A percentile compares a stretch with the other conserved stretches of the same genome.
Evolutionary conservation across 768 basidiomycete species (phyloP).

Genomic region (Lactarius evosmus): DNA sequence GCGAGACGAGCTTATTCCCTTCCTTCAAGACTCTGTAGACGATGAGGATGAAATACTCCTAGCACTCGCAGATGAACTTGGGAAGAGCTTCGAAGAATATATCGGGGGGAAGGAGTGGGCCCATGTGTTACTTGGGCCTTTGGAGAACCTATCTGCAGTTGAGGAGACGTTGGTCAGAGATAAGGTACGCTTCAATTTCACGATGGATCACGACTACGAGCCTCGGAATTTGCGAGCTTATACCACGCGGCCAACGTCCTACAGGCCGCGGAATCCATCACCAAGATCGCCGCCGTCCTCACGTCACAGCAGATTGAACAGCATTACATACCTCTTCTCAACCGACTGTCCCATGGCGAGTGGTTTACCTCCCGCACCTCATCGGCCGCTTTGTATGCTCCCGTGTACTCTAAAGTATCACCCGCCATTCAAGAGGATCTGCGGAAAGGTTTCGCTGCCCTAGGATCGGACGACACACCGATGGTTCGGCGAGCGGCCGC

Average conservation of each 20-base stretch:
- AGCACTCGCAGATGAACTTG: constrained; percentile 93
- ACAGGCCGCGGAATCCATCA: constrained; percentile 94
- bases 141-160: constrained; percentile 94
- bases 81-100: constrained; percentile 89
- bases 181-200: constrained; percentile 60
- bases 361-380: constrained; percentile 99
- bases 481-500: constrained; percentile 98
- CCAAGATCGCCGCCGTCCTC: constrained; percentile 78
- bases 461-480: constrained; percentile 93
- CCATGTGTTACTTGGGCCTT: constrained; percentile 82
- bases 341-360: constrained; percentile 86
- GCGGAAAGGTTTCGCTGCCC: constrained; percentile 74
- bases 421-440: constrained; percentile 78
- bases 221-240: constrained; percentile 6
- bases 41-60: constrained; percentile 98
- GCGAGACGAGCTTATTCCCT: constrained; percentile 91
- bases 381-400: constrained; percentile 88
- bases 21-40: constrained; percentile 98
- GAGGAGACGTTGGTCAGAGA: constrained; percentile 98
- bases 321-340: constrained; percentile 86
- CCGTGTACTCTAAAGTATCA: constrained; percentile 81
- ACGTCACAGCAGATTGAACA: constrained; percentile 80
- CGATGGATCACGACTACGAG: not conserved
- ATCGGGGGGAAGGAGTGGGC: constrained; percentile 87
- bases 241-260: constrained; percentile 16